A percentile compares a stretch with the other conserved stretches of the same genome.
phyloP scores from a whole-genome alignment of 805 yeast genomes.

The Kodamaea kakaduensis region DNA sequence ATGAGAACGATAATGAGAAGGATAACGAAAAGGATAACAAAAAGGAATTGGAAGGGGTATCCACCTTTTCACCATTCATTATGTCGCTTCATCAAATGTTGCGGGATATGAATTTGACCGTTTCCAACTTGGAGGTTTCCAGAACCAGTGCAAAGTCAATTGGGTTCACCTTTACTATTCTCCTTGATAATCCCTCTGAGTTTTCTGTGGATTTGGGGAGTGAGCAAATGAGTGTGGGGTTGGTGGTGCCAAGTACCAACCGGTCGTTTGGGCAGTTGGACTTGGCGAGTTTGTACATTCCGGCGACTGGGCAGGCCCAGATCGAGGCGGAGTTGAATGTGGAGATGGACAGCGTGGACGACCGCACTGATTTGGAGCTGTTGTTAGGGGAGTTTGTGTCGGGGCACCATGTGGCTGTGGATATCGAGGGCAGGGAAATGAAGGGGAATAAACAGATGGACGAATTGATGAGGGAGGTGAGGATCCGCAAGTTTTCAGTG shows the following conservation, averaged over 20 bases:
- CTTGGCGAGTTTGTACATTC: conserved; percentile 4
- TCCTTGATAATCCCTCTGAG: conserved; percentile 31
- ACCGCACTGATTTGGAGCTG: conserved; percentile 3
- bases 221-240: conserved; percentile 21
- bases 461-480: conserved; percentile 17
- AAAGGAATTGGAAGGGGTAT: background rate
- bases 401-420: conserved; percentile 4
- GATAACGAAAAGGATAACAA: background rate
- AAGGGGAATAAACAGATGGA: conserved; percentile 4
- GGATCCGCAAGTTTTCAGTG: conserved; percentile 20
- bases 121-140: conserved; percentile 21
- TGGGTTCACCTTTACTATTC: conserved; percentile 19
- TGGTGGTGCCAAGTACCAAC: conserved; percentile 28
- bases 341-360: conserved; percentile 1
- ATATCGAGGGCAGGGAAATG: conserved; percentile 2
- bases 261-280: conserved; percentile 26
- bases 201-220: conserved; percentile 18
- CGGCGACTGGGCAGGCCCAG: conserved; percentile 3
- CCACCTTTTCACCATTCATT: conserved; percentile 9
- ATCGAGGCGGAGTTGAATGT: conserved; percentile 2
- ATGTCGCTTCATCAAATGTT: conserved; percentile 13
- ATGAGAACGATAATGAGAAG: background rate
- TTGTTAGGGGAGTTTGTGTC: conserved; percentile 7
- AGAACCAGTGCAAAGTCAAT: conserved; percentile 4
- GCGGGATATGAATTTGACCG: conserved; percentile 16